Evolutionary conservation across 208 protist genomes (phyloP), one percentile per base, ranked within the genome.

Genomic region (Acanthamoeba sp.): DNA sequence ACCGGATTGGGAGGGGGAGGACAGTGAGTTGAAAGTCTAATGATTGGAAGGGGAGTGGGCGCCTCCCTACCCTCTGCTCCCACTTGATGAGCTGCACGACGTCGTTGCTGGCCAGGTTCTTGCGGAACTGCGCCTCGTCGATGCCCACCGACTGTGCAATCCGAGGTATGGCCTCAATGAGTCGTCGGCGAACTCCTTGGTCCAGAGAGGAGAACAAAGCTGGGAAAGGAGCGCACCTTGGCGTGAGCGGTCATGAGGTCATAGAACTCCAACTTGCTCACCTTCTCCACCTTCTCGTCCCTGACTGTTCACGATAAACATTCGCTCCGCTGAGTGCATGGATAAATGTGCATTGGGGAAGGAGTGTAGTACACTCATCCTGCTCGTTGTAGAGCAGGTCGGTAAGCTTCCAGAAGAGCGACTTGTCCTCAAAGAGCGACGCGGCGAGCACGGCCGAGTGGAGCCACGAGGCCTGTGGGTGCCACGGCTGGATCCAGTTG

Each of bases 401-500:
- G 22, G 59, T n/a, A 9, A 91, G 50, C 59, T 91, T 91, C 84
- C 84, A 91, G 59, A 73, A 91, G 55, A 71, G 50, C 20, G 84
- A 71, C 55, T 62, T 62, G 36, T 91, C 84, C 2, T 91, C 84
- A 27, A 20, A 71, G 22, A 91, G 50, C 9, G 84, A 91, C 2
- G 84, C 84, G 10, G 84, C 84, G 38, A 91, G 84, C 84, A 50
- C 9, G 24, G 84, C 84, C 32, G 50, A 71, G 84, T 91, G 84
- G 40, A 91, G 55, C 84, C 84, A 91, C 36, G 84, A 32, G 34
- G 84, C 84, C 84, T 91, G 84, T 9, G 48, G 55, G 84, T 91
- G 84, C 84, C 84, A 91, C 32, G 84, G 84, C 84, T 91, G 84
- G 10, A 91, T 71, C 84, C 84, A 91, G 84, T 91, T 91, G 84